Base-by-base conservation (phyloP, 257 asterid species). In the Solanum chilense region DNA sequence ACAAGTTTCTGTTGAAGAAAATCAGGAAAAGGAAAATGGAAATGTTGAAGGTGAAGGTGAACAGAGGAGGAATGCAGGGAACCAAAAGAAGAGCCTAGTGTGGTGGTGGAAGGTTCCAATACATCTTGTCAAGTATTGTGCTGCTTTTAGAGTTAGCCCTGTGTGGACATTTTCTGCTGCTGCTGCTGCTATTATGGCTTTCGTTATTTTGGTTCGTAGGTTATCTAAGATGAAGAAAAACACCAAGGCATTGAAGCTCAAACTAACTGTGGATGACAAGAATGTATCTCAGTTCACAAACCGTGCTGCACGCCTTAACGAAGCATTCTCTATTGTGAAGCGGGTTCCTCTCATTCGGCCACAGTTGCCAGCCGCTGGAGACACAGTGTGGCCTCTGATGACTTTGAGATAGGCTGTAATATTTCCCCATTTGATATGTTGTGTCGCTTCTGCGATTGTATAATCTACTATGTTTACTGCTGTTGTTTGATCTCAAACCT, bases 101-200 rank as follows among this genome's bases (percentile, higher is more conserved):
- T 95, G 99, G 99, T 97, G 99, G 99, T 97, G 99, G 99, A 97
- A 93, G 96, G 91, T 94, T 89, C 99, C 99, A 10, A 90, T 95
- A 85, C 97, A 95, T 91, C 90, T 95, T 83, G 44, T 97, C 29
- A 95, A 91, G 87, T 93, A 91, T 88, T 94, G 90, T 83, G 90
- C 93, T 86, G 90, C 92, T 86, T 91, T 95, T 66, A 91, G 92
- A 90, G 94, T 91, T 91, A 93, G 93, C 84, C 99, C 98, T n/a
- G 94, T 93, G 84, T 95, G 98, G 99, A 91, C 92, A 31, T 91
- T 95, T 73, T 93, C 99, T 13, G 91, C 92, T 12, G 99, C 98
- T 88, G 98, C 99, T 88, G 98, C 98, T 83, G 90, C 66, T 56
- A 20, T 94, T 14, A 86, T 97, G 97, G 98, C 99, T 69, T 92